A percentile compares a stretch with the other conserved stretches of the same genome.
phyloP scores from a whole-genome alignment of 2,329 filamentous ascomycete genomes.

The Alternaria brassicicola region DNA sequence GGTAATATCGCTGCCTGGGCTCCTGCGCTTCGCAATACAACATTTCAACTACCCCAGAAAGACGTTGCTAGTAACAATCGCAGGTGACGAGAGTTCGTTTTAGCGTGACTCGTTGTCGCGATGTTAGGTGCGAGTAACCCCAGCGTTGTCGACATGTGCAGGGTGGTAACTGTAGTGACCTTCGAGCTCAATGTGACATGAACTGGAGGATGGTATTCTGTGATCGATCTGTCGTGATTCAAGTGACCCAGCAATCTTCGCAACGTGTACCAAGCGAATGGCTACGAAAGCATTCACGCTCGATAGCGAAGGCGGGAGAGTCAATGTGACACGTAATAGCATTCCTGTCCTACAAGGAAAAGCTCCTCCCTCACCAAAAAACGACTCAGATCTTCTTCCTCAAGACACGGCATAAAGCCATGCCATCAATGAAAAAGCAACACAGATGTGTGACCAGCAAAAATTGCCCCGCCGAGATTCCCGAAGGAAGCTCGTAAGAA shows the following conservation, averaged over 20 bases:
- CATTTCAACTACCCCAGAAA: neutral
- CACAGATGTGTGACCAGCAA: conserved; percentile 27
- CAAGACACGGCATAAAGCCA: conserved; percentile 40
- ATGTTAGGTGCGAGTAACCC: neutral
- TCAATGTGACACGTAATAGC: neutral
- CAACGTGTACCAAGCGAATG: neutral
- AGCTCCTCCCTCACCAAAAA: neutral
- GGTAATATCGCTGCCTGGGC: neutral
- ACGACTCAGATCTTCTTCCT: conserved; percentile 39
- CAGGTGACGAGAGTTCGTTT: too few relatives aligned
- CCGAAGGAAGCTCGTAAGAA: conserved; percentile 43
- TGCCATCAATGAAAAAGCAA: conserved; percentile 47
- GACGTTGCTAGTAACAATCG: neutral
- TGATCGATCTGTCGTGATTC: neutral
- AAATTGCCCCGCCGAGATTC: conserved; percentile 44
- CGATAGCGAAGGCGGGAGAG: neutral
- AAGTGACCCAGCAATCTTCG: neutral
- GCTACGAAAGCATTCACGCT: neutral
- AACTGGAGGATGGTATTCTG: neutral
- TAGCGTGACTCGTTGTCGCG: neutral
- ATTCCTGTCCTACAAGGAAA: neutral
- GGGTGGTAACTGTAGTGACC: neutral
- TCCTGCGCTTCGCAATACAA: neutral
- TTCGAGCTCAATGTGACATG: too few relatives aligned
- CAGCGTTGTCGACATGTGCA: neutral